Evolutionary conservation across 345 rosid genomes (phyloP).

Genomic region (Conringia planisiliqua): DNA sequence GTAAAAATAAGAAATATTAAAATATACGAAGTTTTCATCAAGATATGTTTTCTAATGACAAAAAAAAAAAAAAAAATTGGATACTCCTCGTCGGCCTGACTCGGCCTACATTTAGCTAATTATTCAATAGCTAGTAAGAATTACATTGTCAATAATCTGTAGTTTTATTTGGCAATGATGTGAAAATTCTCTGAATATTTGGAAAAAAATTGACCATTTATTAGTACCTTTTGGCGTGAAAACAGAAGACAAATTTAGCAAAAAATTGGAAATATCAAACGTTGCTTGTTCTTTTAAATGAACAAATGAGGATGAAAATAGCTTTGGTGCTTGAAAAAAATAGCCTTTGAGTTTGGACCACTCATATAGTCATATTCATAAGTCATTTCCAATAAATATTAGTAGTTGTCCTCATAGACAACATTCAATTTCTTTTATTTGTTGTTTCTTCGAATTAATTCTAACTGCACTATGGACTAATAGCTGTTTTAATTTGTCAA

Average conservation of each 20-base stretch:
- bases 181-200: slow-evolving; percentile 9
- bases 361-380: slow-evolving; percentile 31
- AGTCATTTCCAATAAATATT: slow-evolving; percentile 31
- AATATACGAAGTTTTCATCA: neutral
- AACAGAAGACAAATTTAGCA: slow-evolving; percentile 21
- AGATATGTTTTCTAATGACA: neutral
- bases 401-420: slow-evolving; percentile 27
- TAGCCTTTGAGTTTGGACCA: slow-evolving; percentile 31
- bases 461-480: slow-evolving; percentile 10
- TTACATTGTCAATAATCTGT: neutral
- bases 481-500: slow-evolving; percentile 18
- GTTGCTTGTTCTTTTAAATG: slow-evolving; percentile 15
- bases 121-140: neutral
- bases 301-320: slow-evolving; percentile 13
- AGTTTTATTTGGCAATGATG: slow-evolving; percentile 18
- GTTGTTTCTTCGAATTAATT: slow-evolving; percentile 1
- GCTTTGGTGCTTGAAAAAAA: neutral
- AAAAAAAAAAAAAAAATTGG: neutral
- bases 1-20: neutral
- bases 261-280: slow-evolving; percentile 8
- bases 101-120: neutral
- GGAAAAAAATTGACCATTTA: neutral
- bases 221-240: slow-evolving; percentile 11
- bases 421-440: slow-evolving; percentile 17
- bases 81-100: neutral